These are phyloP conservation scores for Pharnaceum exiguum DNA, from an alignment of 148 eudicot genomes.

Conservation along the genomic window DNA sequence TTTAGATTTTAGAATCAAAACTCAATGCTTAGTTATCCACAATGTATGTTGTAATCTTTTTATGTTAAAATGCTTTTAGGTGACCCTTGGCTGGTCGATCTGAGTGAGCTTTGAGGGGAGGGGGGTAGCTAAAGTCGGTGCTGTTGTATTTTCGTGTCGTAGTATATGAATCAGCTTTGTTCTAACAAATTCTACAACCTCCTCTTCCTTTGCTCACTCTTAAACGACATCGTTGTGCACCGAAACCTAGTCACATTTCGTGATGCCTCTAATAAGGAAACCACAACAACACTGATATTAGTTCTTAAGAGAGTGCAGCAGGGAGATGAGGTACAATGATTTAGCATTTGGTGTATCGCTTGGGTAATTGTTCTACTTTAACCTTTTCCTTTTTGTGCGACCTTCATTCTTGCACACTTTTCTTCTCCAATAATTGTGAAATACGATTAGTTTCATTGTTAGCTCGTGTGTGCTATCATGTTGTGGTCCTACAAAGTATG, in stretches of 20 bases:
- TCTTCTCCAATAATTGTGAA: slow-evolving; percentile 11
- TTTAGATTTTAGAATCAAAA: slow-evolving; percentile 52
- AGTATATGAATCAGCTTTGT: slow-evolving; percentile 20
- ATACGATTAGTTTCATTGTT: slow-evolving; percentile 2
- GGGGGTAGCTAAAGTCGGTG: slow-evolving; percentile 18
- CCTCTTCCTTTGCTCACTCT: not conserved
- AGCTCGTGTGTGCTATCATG: slow-evolving; percentile 9
- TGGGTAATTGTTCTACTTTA: not conserved
- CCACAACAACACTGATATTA: too few relatives aligned
- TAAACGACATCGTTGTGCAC: too few relatives aligned
- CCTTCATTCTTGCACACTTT: not conserved
- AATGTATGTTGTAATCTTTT: slow-evolving; percentile 28
- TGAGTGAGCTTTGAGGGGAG: too few relatives aligned
- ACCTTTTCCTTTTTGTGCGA: not conserved
- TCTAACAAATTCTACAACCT: slow-evolving; percentile 7
- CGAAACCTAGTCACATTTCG: too few relatives aligned
- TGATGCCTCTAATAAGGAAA: too few relatives aligned
- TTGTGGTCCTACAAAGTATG: slow-evolving; percentile 11
- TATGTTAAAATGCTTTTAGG: slow-evolving; percentile 20
- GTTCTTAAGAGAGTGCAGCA: too few relatives aligned
- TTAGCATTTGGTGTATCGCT: too few relatives aligned
- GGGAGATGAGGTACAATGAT: too few relatives aligned
- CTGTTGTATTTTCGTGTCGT: slow-evolving; percentile 18
- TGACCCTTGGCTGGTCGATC: too few relatives aligned
- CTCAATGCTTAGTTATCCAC: slow-evolving; percentile 23